These are phyloP conservation scores for Pneumocystis wakefieldiae DNA, from an alignment of 1,139 yeast species.

Conservation along the genomic window DNA sequence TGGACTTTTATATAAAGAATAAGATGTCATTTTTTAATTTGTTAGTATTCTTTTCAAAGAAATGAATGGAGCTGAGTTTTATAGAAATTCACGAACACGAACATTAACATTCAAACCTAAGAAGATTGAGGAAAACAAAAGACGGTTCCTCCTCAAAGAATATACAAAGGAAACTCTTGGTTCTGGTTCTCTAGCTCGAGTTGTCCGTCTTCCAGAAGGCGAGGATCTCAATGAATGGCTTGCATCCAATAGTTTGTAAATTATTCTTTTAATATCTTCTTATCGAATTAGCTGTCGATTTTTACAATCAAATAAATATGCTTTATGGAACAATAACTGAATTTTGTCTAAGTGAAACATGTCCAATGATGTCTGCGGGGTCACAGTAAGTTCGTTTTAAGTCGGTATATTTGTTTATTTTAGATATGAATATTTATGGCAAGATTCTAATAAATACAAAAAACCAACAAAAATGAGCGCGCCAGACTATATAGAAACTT, in stretches of 20 bases:
- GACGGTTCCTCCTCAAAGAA: conserved; percentile 32
- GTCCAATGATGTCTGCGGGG: conserved; percentile 60
- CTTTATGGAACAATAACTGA: conserved; percentile 90
- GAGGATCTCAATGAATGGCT: conserved; percentile 91
- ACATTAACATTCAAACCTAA: conserved; percentile 10
- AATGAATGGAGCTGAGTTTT: neutral
- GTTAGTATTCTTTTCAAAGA: neutral
- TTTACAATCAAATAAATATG: conserved; percentile 93
- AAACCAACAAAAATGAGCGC: conserved; percentile 72
- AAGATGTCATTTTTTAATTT: neutral
- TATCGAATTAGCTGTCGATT: conserved; percentile 29
- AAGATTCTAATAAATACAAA: conserved; percentile 38
- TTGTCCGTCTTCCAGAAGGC: conserved; percentile 84
- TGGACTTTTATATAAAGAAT: neutral
- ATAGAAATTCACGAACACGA: conserved; percentile 8
- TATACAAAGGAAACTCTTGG: conserved; percentile 93
- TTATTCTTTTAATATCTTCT: neutral
- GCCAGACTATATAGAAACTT: conserved; percentile 80
- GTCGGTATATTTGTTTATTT: neutral
- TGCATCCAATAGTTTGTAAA: conserved; percentile 49
- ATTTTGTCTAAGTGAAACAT: conserved; percentile 80
- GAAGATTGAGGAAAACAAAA: conserved; percentile 5
- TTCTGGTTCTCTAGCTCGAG: conserved; percentile 73
- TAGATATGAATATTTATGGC: conserved; percentile 72
- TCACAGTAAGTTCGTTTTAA: conserved; percentile 4